These are phyloP conservation scores for Tolypocladium sp. DNA, from an alignment of 2,329 filamentous ascomycete genomes.

Conservation along the genomic window DNA sequence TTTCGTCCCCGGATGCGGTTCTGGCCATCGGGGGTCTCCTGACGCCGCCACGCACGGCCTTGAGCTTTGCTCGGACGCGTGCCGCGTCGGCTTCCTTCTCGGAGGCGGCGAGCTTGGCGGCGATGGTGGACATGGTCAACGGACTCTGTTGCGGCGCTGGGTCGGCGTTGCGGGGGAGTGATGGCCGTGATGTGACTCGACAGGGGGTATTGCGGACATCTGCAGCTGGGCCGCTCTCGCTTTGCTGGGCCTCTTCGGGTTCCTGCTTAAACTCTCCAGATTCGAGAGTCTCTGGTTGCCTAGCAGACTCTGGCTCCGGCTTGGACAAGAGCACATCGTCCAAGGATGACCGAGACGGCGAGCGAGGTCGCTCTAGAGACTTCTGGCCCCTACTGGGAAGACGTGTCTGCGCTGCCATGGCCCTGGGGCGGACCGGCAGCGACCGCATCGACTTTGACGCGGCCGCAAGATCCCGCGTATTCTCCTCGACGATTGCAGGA, in stretches of 20 bases:
- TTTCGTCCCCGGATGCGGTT: neutral
- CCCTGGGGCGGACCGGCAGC: slow-evolving; percentile 12
- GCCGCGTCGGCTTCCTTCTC: slow-evolving; percentile 56
- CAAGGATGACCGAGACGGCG: slow-evolving; percentile 19
- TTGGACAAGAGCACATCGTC: slow-evolving; percentile 23
- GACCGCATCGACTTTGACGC: slow-evolving; percentile 16
- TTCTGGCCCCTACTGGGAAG: slow-evolving; percentile 1
- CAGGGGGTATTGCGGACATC: slow-evolving; percentile 7
- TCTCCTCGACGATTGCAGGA: slow-evolving; percentile 38
- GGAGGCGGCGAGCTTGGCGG: slow-evolving; percentile 54
- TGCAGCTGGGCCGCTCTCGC: slow-evolving; percentile 7
- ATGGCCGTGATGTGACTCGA: slow-evolving; percentile 15
- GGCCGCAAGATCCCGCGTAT: slow-evolving; percentile 30
- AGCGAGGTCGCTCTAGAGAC: slow-evolving; percentile 10
- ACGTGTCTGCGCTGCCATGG: slow-evolving; percentile 1
- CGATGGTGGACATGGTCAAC: slow-evolving; percentile 51
- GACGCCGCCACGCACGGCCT: slow-evolving; percentile 31
- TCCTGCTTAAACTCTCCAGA: neutral
- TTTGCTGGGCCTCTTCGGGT: neutral
- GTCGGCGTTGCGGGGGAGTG: slow-evolving; percentile 15
- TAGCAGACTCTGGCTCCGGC: slow-evolving; percentile 7
- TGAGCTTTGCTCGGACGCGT: slow-evolving; percentile 52
- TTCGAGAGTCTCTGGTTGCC: neutral
- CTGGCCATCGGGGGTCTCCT: slow-evolving; percentile 15
- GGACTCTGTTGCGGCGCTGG: slow-evolving; percentile 40